Base-by-base conservation (phyloP, 495 filamentous ascomycete genomes). In the Peziza echinospora region DNA sequence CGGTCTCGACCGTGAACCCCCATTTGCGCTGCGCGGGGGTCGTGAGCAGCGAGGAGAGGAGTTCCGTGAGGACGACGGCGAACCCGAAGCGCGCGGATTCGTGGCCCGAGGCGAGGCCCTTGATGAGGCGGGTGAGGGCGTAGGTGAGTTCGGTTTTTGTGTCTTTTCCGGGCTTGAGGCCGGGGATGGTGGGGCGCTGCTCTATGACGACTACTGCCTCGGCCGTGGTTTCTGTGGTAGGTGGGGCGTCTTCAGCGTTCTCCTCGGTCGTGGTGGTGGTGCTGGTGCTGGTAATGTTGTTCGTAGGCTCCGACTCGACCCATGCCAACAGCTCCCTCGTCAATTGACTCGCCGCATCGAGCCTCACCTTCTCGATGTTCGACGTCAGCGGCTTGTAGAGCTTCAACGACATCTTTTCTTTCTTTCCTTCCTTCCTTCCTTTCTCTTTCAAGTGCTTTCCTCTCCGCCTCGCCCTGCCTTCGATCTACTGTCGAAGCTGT, bases 61-160 rank as follows among this genome's bases (percentile, higher is more conserved):
- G 53, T 59, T 94, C 87, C 0, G 85, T 81, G 51, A 96, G 62
- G 1, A 87, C 84, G 47, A 93, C 66, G 28, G 82, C 91, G 58
- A 89, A 94, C n/a, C 89, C 89, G 47, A 86, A 63, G 22, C 89
- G 71, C 24, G 87, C 84, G 11, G 82, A 85, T 64, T 93, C 92
- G 21, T 82, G 73, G 40, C 84, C 79, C 57, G 84, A 93, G 46
- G 85, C 83, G 22, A 97, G 72, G 28, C 89, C 89, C 41, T 82
- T 75, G 54, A 93, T 82, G 11, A 97, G 68, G 25, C 85, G 67
- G 49, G 64, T 65, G 26, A 80, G 56, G 10, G 57, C 57, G 46
- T 60, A 60, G 43, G 56, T 49, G 41, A 60, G 43, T 6, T 53
- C 22, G 42, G 59, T 28, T 30, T 59, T 59, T 11, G 30, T 11